Evolutionary conservation across 2,329 filamentous ascomycete species (phyloP).

Genomic region (Dothidotthia symphoricarpi): DNA sequence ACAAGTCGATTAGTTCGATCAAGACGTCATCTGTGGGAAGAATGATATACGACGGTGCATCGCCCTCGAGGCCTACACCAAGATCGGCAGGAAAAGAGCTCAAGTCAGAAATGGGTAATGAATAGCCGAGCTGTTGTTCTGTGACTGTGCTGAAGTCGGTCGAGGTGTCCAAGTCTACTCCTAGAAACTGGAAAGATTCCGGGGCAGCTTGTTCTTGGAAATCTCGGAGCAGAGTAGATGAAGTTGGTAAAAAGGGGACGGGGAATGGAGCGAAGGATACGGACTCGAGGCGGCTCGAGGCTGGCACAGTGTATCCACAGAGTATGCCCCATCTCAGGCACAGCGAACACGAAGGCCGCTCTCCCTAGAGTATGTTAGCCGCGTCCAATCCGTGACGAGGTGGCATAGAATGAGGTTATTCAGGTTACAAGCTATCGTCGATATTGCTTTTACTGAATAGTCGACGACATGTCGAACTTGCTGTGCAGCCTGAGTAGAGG

Average conservation of each 20-base stretch:
- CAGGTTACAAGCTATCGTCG: too few relatives aligned
- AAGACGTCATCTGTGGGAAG: conserved; percentile 19
- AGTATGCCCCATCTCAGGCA: conserved; percentile 25
- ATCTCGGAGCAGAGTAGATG: too few relatives aligned
- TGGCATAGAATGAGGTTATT: too few relatives aligned
- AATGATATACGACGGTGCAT: conserved; percentile 6
- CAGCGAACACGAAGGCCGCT: conserved; percentile 21
- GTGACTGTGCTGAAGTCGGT: too few relatives aligned
- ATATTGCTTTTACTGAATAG: too few relatives aligned
- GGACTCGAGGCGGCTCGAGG: not conserved
- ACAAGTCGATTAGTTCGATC: conserved; percentile 23
- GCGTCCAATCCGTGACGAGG: too few relatives aligned
- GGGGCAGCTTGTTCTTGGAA: too few relatives aligned
- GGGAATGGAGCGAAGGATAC: too few relatives aligned
- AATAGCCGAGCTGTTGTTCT: not conserved
- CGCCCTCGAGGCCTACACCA: conserved; percentile 3
- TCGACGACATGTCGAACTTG: too few relatives aligned
- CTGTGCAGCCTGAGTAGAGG: conserved; percentile 4
- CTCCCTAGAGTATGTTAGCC: conserved; percentile 20
- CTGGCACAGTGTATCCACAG: conserved; percentile 21
- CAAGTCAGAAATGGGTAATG: not conserved
- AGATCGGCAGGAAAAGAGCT: not conserved
- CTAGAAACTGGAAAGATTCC: too few relatives aligned
- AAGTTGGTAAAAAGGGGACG: too few relatives aligned
- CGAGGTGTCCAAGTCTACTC: not conserved